Conservation (phyloP, 805 yeast species). For the Lachancea kluyveri region DNA sequence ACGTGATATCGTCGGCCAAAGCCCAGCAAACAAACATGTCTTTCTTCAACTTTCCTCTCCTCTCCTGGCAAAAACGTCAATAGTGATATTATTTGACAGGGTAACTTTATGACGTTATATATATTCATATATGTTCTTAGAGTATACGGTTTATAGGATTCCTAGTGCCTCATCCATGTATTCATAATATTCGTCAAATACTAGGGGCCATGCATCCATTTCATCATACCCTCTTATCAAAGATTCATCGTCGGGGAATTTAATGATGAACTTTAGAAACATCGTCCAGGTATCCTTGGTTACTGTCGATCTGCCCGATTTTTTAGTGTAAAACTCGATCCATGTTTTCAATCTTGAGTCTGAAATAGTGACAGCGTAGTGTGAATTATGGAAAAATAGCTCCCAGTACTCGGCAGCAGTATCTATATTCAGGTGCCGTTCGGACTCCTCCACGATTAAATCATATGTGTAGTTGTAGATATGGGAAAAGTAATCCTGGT, state of each 20-base stretch:
- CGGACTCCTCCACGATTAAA: constrained; percentile 55
- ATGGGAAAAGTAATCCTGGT: constrained; percentile 40
- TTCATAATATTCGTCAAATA: constrained; percentile 80
- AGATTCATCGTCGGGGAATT: constrained; percentile 45
- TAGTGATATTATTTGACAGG: no score
- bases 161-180: constrained; percentile 34
- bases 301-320: constrained; percentile 36
- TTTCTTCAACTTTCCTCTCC: constrained; percentile 3
- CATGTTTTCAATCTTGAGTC: constrained; percentile 43
- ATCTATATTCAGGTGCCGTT: constrained; percentile 48
- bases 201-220: constrained; percentile 86
- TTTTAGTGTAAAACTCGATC: constrained; percentile 56
- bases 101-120: no score
- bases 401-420: constrained; percentile 75
- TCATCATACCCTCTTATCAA: constrained; percentile 59
- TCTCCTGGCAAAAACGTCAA: no score
- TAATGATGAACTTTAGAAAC: constrained; percentile 60
- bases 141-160: no score
- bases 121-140: no score
- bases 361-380: constrained; percentile 19
- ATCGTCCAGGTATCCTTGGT: constrained; percentile 81
- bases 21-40: no score
- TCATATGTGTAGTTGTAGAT: constrained; percentile 70
- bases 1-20: no score
- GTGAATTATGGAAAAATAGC: constrained; percentile 41